These are phyloP conservation scores for Mollisiaceae sp. DNA, from an alignment of 2,329 filamentous ascomycete species.

Conservation along the genomic window DNA sequence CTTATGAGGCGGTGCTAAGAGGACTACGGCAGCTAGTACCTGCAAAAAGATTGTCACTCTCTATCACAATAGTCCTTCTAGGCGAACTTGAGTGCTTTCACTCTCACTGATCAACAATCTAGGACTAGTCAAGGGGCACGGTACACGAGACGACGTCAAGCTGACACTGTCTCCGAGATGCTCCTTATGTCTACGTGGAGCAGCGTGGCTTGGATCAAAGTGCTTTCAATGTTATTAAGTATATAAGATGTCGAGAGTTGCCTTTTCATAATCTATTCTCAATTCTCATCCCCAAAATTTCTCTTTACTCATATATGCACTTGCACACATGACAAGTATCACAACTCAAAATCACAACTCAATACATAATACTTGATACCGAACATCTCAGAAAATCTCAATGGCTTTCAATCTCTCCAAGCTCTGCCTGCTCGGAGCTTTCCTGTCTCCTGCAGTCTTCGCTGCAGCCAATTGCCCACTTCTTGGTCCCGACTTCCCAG, in stretches of 20 bases:
- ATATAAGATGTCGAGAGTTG: neutral
- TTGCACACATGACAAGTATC: neutral
- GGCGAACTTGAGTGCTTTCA: neutral
- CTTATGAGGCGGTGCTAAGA: neutral
- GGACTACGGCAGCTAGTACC: no score
- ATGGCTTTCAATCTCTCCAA: conserved; percentile 12
- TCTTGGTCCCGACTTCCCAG: conserved; percentile 23
- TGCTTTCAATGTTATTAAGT: conserved; percentile 7
- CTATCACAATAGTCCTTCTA: neutral
- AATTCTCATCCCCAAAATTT: neutral
- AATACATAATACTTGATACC: neutral
- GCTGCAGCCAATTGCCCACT: conserved; percentile 18
- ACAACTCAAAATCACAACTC: no score
- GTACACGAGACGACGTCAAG: neutral
- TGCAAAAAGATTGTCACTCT: neutral
- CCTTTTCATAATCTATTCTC: neutral
- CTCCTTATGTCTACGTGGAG: neutral
- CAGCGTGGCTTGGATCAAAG: neutral
- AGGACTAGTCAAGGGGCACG: neutral
- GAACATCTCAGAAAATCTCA: neutral
- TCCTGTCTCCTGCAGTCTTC: conserved; percentile 2
- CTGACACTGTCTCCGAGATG: neutral
- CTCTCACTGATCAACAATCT: neutral
- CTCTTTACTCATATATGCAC: neutral
- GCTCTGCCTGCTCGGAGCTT: conserved; percentile 13